Percentiles rank a stretch among this genome's conserved stretches.
phyloP scores from a whole-genome alignment of 345 rosid genomes.

The Eucalyptus pumila region DNA sequence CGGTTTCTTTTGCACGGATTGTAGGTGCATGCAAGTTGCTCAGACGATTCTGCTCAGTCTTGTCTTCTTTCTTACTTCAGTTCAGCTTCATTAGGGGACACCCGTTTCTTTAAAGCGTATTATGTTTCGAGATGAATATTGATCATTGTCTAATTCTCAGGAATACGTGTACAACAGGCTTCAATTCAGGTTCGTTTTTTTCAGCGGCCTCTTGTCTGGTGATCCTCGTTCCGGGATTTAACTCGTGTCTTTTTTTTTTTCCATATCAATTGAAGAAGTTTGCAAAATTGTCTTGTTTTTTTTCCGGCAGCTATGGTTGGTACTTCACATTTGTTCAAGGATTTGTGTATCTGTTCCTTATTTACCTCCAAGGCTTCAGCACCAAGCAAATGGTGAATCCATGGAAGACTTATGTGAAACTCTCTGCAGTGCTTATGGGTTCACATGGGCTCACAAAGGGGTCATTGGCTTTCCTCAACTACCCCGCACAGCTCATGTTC shows the following conservation, averaged over 20 bases:
- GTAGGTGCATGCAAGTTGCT: neutral
- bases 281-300: neutral
- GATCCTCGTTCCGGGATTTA: neutral
- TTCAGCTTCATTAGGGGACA: neutral
- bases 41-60: neutral
- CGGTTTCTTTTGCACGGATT: neutral
- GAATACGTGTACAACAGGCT: constrained; percentile 93
- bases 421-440: constrained; percentile 96
- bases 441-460: constrained; percentile 97
- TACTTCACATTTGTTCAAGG: constrained; percentile 98
- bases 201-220: neutral
- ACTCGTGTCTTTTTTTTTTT: neutral
- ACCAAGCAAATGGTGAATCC: constrained; percentile 89
- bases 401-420: constrained; percentile 88
- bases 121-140: neutral
- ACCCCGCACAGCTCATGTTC: constrained; percentile 91
- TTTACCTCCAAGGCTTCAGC: constrained; percentile 89
- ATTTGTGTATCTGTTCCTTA: constrained; percentile 75
- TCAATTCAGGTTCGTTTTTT: constrained; percentile 52
- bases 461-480: constrained; percentile 90
- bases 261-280: neutral
- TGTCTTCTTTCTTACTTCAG: neutral
- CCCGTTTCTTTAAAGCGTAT: neutral
- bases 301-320: constrained; percentile 79
- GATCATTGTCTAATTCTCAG: constrained; percentile 18